Evolutionary conservation across 2,329 filamentous ascomycete genomes (phyloP).

Genomic region (Corinectria fuckeliana): DNA sequence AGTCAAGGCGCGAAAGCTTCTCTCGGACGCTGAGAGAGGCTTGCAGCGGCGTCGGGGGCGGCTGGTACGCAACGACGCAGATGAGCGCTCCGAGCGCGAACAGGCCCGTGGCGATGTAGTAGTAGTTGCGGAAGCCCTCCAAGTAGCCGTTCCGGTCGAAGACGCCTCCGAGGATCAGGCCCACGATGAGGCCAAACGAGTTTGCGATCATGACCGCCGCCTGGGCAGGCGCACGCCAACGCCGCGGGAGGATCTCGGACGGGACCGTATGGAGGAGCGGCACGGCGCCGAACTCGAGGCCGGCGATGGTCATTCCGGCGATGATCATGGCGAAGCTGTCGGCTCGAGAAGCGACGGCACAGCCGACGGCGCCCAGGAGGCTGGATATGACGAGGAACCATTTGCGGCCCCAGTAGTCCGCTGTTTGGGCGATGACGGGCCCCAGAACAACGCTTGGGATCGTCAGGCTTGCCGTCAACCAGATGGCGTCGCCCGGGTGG

Average conservation of each 20-base stretch:
- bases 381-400: conserved; percentile 17
- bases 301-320: conserved; percentile 13
- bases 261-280: conserved; percentile 23
- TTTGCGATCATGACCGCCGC: conserved; percentile 22
- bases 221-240: conserved; percentile 21
- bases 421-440: conserved; percentile 17
- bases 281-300: conserved; percentile 18
- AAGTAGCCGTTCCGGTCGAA: not conserved
- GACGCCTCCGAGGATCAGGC: conserved; percentile 16
- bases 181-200: conserved; percentile 13
- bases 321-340: conserved; percentile 17
- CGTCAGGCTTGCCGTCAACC: conserved; percentile 20
- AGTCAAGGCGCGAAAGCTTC: conserved; percentile 47
- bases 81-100: conserved; percentile 5
- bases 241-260: conserved; percentile 25
- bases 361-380: conserved; percentile 11
- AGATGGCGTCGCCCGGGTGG: conserved; percentile 16
- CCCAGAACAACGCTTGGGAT: conserved; percentile 24
- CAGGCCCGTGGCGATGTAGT: conserved; percentile 16
- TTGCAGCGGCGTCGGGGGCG: conserved; percentile 17
- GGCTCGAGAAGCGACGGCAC: conserved; percentile 15
- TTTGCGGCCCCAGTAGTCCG: conserved; percentile 17
- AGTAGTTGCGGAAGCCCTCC: conserved; percentile 23
- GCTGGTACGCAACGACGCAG: conserved; percentile 16
- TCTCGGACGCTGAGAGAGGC: conserved; percentile 21